Evolutionary conservation across 2,329 filamentous ascomycete genomes (phyloP), one percentile per base, ranked within the genome.

Genomic region (Xylariaceae sp.): DNA sequence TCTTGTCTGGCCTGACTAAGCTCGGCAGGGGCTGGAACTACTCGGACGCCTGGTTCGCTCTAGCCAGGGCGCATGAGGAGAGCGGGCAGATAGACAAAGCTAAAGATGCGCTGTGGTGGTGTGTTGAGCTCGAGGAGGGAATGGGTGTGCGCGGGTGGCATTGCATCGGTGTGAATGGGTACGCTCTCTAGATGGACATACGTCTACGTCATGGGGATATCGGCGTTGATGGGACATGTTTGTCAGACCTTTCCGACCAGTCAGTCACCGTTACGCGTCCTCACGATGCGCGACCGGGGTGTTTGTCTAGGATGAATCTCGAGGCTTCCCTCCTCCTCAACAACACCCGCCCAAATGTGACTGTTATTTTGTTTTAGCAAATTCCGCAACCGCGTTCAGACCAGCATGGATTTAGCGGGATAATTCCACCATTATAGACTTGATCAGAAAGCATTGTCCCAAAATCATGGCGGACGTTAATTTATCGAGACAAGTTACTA

Each of bases 51-150:
- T 99, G 94, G 94, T 93, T 91, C 70, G 84, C 88, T 3, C 82
- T 99, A 39, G 90, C 92, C 0, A 81, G 91, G 63, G 92, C 90
- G 8, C 90, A 97, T 70, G 94, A 99, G 74, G 85, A 92, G 71
- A 89, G 90, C 59, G 89, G 88, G 0, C 90, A 96, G 76, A 75
- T 85, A 1, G 89, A 94, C 44, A 96, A 93, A 77, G 89, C 94
- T 11, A 95, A 92, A 76, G 89, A 94, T 67, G 91, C 92, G 51
- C 80, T 97, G 5, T 97, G 94, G 94, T 97, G 93, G 92, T 96
- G 92, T 68, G 89, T 99, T 10, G 92, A 97, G 74, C 79, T 99
- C 35, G 94, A 97, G 72, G 93, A 99, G 72, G 86, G 85, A 6
- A 85, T 84, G 64, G 90, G 88, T 0, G 82, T 96, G 52, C 84